These are phyloP conservation scores for Fusarium chaquense DNA, from an alignment of 2,329 filamentous ascomycete species.

Conservation along the genomic window DNA sequence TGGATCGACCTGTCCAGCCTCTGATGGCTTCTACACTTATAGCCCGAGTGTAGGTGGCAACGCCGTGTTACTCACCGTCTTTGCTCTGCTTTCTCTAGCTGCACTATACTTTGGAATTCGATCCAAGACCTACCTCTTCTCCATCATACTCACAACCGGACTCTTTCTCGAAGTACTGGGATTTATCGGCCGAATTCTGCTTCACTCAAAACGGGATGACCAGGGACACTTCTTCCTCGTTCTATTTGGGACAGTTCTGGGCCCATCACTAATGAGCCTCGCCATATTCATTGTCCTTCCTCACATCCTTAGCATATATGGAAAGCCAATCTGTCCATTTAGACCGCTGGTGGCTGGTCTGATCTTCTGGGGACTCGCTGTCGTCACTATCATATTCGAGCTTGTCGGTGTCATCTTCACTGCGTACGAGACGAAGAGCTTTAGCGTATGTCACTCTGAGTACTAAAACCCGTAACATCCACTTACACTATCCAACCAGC, in stretches of 20 bases:
- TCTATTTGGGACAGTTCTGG: slow-evolving; percentile 61
- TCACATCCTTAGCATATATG: slow-evolving; percentile 61
- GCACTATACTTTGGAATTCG: slow-evolving; percentile 55
- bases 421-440: slow-evolving; percentile 50
- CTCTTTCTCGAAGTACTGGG: slow-evolving; percentile 60
- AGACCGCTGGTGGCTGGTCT: slow-evolving; percentile 53
- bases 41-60: slow-evolving; percentile 56
- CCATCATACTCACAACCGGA: slow-evolving; percentile 55
- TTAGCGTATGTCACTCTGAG: slow-evolving; percentile 52
- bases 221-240: slow-evolving; percentile 58
- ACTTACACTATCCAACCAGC: slow-evolving; percentile 45
- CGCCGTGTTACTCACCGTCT: slow-evolving; percentile 55
- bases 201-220: slow-evolving; percentile 52
- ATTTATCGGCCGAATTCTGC: slow-evolving; percentile 60
- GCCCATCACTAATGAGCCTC: slow-evolving; percentile 59
- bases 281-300: slow-evolving; percentile 61
- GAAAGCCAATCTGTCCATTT: slow-evolving; percentile 55
- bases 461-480: background rate
- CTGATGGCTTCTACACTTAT: slow-evolving; percentile 55
- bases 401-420: slow-evolving; percentile 58
- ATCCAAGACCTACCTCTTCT: slow-evolving; percentile 57
- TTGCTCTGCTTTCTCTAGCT: slow-evolving; percentile 56
- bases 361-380: slow-evolving; percentile 51
- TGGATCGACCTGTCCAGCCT: slow-evolving; percentile 52
- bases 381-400: slow-evolving; percentile 54